phyloP scores from a whole-genome alignment of 208 protist species.

The Porcisia deanei region DNA sequence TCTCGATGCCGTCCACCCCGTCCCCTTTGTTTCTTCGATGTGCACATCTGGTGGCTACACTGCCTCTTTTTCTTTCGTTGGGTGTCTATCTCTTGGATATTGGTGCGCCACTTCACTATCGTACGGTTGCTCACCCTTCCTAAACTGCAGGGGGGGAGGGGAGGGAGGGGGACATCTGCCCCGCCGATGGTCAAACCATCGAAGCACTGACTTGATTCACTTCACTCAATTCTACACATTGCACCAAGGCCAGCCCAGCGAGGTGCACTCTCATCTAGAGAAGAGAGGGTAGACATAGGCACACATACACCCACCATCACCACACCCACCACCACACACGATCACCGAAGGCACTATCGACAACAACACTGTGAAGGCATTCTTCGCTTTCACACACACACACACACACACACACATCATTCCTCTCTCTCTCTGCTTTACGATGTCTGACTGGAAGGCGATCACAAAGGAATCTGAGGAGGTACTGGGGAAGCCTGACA shows the following conservation, averaged over 20 bases:
- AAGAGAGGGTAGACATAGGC: background rate
- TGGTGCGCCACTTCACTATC: background rate
- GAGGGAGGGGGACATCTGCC: background rate
- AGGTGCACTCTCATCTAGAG: too few species aligned
- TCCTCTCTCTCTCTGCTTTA: slow-evolving; percentile 3
- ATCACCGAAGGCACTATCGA: background rate
- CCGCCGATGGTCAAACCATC: too few species aligned
- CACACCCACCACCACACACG: background rate
- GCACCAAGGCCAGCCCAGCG: too few species aligned
- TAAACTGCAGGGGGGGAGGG: background rate
- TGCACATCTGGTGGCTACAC: background rate
- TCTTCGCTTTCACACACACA: background rate
- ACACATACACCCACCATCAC: slow-evolving; percentile 2
- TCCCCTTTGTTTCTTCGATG: background rate
- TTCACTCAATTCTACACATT: background rate
- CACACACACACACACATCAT: background rate
- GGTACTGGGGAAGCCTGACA: slow-evolving; percentile 52
- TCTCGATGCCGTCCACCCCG: background rate
- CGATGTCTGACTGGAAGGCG: slow-evolving; percentile 61
- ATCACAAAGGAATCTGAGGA: slow-evolving; percentile 66
- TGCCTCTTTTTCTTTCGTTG: background rate
- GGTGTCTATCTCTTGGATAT: background rate
- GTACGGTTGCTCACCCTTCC: background rate
- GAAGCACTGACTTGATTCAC: background rate
- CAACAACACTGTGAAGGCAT: background rate